Evolutionary conservation across 352 stramenopile genomes (phyloP).

Genomic region (Nothophytophthora sp.): DNA sequence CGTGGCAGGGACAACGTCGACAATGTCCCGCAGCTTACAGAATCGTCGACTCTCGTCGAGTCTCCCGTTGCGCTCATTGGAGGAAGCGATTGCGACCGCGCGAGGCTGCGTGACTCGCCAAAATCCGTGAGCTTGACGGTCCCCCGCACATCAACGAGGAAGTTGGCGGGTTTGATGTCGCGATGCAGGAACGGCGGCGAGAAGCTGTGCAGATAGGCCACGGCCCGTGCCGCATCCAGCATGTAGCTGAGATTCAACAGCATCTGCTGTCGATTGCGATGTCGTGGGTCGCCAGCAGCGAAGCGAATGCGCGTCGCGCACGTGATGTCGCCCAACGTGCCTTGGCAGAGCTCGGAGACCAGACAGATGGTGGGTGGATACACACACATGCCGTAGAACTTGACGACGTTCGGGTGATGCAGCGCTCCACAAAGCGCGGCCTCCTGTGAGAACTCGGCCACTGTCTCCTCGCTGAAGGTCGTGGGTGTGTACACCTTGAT

Average conservation of each 20-base stretch:
- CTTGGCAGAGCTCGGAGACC: slow-evolving; percentile 75
- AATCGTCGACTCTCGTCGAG: neutral
- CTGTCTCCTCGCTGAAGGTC: slow-evolving; percentile 51
- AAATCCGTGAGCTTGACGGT: slow-evolving; percentile 86
- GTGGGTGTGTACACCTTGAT: slow-evolving; percentile 67
- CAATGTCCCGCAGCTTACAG: slow-evolving; percentile 4
- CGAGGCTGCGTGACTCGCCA: slow-evolving; percentile 50
- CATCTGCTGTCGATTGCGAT: slow-evolving; percentile 40
- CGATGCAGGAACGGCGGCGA: slow-evolving; percentile 68
- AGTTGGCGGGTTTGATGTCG: slow-evolving; percentile 82
- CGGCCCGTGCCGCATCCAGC: slow-evolving; percentile 56
- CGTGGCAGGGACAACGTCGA: slow-evolving; percentile 8
- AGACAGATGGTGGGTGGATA: slow-evolving; percentile 72
- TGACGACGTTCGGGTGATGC: slow-evolving; percentile 61
- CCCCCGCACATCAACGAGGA: slow-evolving; percentile 61
- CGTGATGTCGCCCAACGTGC: slow-evolving; percentile 49
- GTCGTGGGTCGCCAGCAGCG: neutral
- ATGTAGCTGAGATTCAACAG: slow-evolving; percentile 67
- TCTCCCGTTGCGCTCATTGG: neutral
- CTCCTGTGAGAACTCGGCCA: slow-evolving; percentile 62
- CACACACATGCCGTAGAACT: slow-evolving; percentile 65
- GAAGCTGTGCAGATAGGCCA: slow-evolving; percentile 79
- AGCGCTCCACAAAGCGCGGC: slow-evolving; percentile 43
- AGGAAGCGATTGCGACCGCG: slow-evolving; percentile 10
- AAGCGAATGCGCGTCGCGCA: slow-evolving; percentile 8